These are phyloP conservation scores for Diaporthe eres DNA, from an alignment of 2,329 filamentous ascomycete species.

Conservation along the genomic window DNA sequence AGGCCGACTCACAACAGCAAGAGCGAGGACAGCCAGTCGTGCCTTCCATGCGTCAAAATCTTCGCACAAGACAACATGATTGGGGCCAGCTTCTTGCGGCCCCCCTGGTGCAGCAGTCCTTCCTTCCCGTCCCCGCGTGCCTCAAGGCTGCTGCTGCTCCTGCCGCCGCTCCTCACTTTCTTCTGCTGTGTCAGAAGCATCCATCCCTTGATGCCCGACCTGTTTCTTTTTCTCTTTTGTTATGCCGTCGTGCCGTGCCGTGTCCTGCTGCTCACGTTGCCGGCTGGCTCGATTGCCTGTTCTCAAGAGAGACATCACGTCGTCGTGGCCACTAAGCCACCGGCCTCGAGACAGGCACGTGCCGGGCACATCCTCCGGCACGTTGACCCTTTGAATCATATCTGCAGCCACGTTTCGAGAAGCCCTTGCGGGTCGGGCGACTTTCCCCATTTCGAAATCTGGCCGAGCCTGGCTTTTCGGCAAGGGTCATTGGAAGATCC, in stretches of 20 bases:
- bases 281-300: not conserved
- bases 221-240: not conserved
- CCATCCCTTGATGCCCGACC: not conserved
- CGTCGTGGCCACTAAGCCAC: not conserved
- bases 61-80: not conserved
- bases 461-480: too few relatives aligned
- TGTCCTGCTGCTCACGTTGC: not conserved
- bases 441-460: not conserved
- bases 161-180: not conserved
- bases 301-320: not conserved
- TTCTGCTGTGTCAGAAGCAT: not conserved
- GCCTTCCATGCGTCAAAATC: not conserved
- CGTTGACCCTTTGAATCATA: not conserved
- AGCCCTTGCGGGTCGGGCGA: not conserved
- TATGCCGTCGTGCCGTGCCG: not conserved
- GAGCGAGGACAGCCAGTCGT: not conserved
- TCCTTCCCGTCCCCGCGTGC: not conserved
- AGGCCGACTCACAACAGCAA: not conserved
- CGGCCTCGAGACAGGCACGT: not conserved
- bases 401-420: not conserved
- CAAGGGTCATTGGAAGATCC: not conserved
- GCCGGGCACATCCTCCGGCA: not conserved
- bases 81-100: not conserved
- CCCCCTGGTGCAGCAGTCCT: not conserved
- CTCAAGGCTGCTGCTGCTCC: not conserved